phyloP scores from a whole-genome alignment of 805 yeast species.

The Naumovozyma castellii region DNA sequence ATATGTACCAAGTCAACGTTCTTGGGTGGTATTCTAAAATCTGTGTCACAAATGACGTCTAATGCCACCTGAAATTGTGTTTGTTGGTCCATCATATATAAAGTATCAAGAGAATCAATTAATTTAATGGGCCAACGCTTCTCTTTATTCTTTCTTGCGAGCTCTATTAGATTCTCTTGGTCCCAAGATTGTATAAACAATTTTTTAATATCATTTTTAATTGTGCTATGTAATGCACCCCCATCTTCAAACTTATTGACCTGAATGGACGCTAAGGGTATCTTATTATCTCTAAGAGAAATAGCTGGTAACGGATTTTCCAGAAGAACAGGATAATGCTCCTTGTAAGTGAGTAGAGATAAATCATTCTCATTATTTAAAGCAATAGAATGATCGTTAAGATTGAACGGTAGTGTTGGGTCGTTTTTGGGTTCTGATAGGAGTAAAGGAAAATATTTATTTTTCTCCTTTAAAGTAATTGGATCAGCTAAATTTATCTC shows the following conservation, averaged over 20 bases:
- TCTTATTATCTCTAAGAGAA: not conserved
- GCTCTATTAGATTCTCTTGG: constrained; percentile 8
- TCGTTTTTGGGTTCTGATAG: constrained; percentile 17
- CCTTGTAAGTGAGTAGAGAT: constrained; percentile 15
- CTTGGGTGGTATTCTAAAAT: constrained; percentile 34
- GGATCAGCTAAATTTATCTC: constrained; percentile 14
- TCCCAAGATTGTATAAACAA: constrained; percentile 38
- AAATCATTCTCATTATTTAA: not conserved
- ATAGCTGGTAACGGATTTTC: constrained; percentile 18
- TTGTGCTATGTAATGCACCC: constrained; percentile 19
- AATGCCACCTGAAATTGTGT: constrained; percentile 34
- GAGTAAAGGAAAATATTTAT: constrained; percentile 33
- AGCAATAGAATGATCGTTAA: constrained; percentile 5
- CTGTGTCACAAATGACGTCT: constrained; percentile 29
- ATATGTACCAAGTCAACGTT: constrained; percentile 43
- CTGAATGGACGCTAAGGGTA: constrained; percentile 24
- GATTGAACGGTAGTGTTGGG: constrained; percentile 6
- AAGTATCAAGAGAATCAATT: constrained; percentile 45
- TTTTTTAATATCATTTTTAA: constrained; percentile 27
- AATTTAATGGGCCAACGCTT: constrained; percentile 38
- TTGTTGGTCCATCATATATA: constrained; percentile 37
- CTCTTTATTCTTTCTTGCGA: constrained; percentile 1
- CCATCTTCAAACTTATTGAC: constrained; percentile 22
- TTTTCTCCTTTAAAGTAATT: constrained; percentile 25
- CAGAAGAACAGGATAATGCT: constrained; percentile 21